Evolutionary conservation across 228 moss, liverwort and hornwort species (phyloP), one percentile per base, ranked within the genome.

Genomic region (Sphagnum magellanicum): DNA sequence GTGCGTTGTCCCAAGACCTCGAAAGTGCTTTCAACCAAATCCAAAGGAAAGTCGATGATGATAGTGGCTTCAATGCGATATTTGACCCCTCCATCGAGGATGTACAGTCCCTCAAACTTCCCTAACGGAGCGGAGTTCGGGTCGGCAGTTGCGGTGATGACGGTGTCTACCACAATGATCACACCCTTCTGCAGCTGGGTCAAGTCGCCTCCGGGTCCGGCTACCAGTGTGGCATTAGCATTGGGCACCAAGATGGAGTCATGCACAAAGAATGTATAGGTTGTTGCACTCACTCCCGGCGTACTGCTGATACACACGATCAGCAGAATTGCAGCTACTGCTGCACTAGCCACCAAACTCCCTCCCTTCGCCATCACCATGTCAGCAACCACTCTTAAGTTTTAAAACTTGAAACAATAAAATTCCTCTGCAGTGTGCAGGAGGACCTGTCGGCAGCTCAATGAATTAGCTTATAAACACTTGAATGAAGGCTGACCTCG

Each of bases 1-100:
- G 16, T 14, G 10, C 70, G 70, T 4, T 70, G 70, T 5, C 70
- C 70, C 60, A 10, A 6, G n/a, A 32, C 60, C 70, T 78, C 74
- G 60, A 70, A 78, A 16, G 74, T 78, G 49, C 16, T 12, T 53
- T 74, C 78, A 4, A 78, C 15, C 61, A 70, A 48, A 16, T 78
- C 78, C 0, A 65, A 69, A 13, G 66, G 70, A 50, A 65, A 69
- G 68, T 70, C 70, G 59, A 70, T 70, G 61, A 70, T 70, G 70
- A 70, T 7, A 0, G 70, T 70, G 5, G 60, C 70, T 6, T 70
- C 1, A 5, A 17, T 32, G 48, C 59, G 70, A 49, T 70, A 70
- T n/a, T 70, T 70, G 6, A 5, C 49, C 60, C 49, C 7, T 32
- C 70, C 70, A 60, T 70, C 70, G 4, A 70, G 3, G 4, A 70